These are phyloP conservation scores for Pholiota adiposa DNA, from an alignment of 1,284 basidiomycete species.

Conservation along the genomic window DNA sequence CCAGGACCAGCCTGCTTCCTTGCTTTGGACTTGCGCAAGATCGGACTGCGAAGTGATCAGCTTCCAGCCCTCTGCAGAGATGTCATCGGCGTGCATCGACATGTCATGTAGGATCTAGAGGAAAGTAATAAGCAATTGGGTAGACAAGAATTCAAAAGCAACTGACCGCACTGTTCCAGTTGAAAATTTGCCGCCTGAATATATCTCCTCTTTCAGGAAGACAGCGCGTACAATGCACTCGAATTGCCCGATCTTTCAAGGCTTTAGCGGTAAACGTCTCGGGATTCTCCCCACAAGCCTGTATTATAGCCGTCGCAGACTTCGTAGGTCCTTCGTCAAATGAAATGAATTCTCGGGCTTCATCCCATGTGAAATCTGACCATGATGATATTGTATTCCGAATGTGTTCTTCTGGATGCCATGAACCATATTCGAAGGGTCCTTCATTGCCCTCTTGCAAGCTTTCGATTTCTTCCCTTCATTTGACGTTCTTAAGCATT, in stretches of 20 bases:
- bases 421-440: constrained; percentile 1
- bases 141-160: not conserved
- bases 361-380: constrained; percentile 25
- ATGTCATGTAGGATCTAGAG: constrained; percentile 30
- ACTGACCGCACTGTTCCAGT: constrained; percentile 32
- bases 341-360: constrained; percentile 18
- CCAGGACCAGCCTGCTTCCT: constrained; percentile 9
- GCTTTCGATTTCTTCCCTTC: too few relatives aligned
- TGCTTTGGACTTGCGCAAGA: constrained; percentile 8
- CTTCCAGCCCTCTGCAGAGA: constrained; percentile 15
- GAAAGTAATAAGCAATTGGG: not conserved
- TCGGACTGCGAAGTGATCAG: constrained; percentile 12
- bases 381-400: constrained; percentile 16
- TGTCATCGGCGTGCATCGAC: constrained; percentile 21
- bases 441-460: not conserved
- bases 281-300: constrained; percentile 28
- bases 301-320: constrained; percentile 24
- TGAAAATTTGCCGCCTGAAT: constrained; percentile 28
- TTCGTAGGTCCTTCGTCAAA: constrained; percentile 29
- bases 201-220: constrained; percentile 8
- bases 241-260: constrained; percentile 27
- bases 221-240: constrained; percentile 30
- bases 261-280: constrained; percentile 17
- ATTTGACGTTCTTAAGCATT: constrained; percentile 20
- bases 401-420: constrained; percentile 2